Base-by-base conservation (phyloP, 2,329 filamentous ascomycete genomes). In the Phyllosticta capitalensis region DNA sequence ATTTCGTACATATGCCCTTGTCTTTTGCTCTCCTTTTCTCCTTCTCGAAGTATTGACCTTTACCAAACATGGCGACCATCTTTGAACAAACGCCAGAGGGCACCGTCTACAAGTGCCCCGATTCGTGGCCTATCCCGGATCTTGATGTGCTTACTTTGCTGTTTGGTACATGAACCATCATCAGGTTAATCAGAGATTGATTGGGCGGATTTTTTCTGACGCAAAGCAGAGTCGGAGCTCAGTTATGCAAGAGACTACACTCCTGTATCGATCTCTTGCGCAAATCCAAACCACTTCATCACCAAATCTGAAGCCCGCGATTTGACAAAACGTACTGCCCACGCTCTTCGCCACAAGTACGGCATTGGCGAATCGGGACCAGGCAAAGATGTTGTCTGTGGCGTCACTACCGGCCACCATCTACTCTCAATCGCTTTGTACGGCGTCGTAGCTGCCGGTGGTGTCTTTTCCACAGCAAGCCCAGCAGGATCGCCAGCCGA, bases 391-490 rank as follows among this genome's bases (percentile, higher is more conserved):
- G 78, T 84, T 4, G 79, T 84, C 14, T 78, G 83, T 3, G 75
- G 79, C 19, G 78, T 85, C 26, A 82, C 80, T 0, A 78, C 79
- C 0, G 83, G 83, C 1, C 80, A 85, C 63, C 78, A 78, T 52
- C 72, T 83, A 5, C 72, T 85, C 0, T 77, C 81, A 0, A 73
- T 78, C 12, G 63, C 83, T 1, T 81, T 83, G 65, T 85, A 77
- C 63, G 80, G 78, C 14, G 77, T 83, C 56, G 74, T 86, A 52
- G 83, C 80, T 3, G 81, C 82, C 1, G 82, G 79, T 0, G 83
- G 82, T 19, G 76, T 86, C 24, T 85, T 82, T 64, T 81, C 80
- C 6, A 78, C 81, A 5, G 81, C 81, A 0, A 80, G 76, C 53
- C 74, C 80, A 0, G 74, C 76, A 0, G 78, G 75, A 5, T 83